These are phyloP conservation scores for Suillus lakei DNA, from an alignment of 768 basidiomycete species.

Conservation along the genomic window DNA sequence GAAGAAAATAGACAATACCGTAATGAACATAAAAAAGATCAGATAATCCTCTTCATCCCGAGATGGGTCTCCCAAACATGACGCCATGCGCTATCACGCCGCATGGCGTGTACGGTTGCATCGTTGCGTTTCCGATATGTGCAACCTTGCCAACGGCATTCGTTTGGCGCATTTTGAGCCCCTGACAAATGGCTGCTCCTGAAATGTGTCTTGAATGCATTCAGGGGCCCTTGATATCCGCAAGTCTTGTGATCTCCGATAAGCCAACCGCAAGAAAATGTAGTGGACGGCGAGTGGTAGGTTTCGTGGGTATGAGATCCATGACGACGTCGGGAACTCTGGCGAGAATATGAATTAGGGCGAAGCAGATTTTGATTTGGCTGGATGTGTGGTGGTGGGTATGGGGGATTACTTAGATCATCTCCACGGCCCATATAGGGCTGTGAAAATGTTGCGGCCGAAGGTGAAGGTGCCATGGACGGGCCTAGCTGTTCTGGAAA, in stretches of 20 bases:
- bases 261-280: neutral
- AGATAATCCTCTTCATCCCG: neutral
- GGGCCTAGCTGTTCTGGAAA: neutral
- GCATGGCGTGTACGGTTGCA: neutral
- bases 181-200: neutral
- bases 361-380: neutral
- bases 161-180: neutral
- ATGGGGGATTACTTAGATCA: neutral
- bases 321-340: neutral
- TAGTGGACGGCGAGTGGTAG: neutral
- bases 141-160: neutral
- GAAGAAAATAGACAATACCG: neutral
- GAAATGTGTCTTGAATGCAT: neutral
- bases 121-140: neutral
- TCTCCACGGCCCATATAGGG: neutral
- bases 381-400: neutral
- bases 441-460: neutral
- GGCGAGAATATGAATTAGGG: neutral
- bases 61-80: neutral
- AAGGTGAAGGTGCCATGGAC: neutral
- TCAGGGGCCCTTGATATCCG: neutral
- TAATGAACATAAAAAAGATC: neutral
- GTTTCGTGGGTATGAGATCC: neutral
- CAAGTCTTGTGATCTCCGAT: neutral
- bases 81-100: neutral